Conservation (phyloP, 805 yeast genomes). For the Monosporozyma aquatica region DNA sequence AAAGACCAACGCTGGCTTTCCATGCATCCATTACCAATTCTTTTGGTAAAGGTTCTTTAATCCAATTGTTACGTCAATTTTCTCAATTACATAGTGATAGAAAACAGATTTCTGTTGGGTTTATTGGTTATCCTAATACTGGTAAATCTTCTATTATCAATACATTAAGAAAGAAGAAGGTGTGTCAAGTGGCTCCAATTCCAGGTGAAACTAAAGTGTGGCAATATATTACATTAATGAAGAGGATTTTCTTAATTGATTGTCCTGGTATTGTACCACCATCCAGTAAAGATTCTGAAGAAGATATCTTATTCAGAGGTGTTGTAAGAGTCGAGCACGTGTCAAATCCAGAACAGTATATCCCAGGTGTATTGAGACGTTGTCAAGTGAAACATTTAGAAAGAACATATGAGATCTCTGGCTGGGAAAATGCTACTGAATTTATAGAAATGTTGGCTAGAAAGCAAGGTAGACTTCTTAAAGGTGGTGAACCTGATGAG, state of each 20-base stretch:
- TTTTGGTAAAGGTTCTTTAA: conserved; percentile 93
- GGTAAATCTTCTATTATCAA: conserved; percentile 95
- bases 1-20: conserved; percentile 90
- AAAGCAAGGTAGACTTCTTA: conserved; percentile 83
- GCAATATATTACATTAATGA: conserved; percentile 97
- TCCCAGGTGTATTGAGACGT: conserved; percentile 74
- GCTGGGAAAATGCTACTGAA: conserved; percentile 74
- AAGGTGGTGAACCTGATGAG: conserved; percentile 98
- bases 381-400: conserved; percentile 87
- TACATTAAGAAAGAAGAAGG: conserved; percentile 89
- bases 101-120: conserved; percentile 93
- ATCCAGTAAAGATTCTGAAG: conserved; percentile 74
- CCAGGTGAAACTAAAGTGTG: conserved; percentile 99
- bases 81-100: conserved; percentile 85
- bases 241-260: conserved; percentile 87
- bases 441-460: conserved; percentile 86
- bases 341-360: conserved; percentile 88
- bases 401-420: conserved; percentile 88
- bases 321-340: conserved; percentile 99
- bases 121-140: conserved; percentile 96
- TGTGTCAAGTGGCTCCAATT: conserved; percentile 93
- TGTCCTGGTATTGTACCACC: conserved; percentile 99
- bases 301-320: conserved; percentile 90
- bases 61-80: conserved; percentile 88
- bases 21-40: conserved; percentile 97